Percentiles rank a stretch among this genome's conserved stretches.
Conservation (phyloP, 31 red algal species). For the Pterothamnion heteromorphum region DNA sequence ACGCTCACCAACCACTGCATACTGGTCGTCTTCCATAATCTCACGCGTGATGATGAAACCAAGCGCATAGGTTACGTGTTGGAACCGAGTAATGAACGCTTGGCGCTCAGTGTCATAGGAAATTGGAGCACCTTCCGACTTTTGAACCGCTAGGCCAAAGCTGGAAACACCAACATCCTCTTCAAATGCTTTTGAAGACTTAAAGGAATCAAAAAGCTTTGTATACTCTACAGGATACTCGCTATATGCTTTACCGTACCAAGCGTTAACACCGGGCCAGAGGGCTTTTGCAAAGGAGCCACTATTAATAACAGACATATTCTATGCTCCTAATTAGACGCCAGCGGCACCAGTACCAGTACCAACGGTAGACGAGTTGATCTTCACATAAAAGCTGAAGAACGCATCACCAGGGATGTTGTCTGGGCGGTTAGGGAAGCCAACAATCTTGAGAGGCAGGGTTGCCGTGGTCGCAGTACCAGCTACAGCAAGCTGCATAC, state of each 20-base stretch:
- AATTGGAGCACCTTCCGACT: not conserved
- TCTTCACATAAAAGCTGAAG: not conserved
- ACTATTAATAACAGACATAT: not conserved
- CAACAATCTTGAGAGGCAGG: not conserved
- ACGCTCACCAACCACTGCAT: not conserved
- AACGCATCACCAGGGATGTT: not conserved
- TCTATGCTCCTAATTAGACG: not conserved
- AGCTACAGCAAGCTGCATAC: not conserved
- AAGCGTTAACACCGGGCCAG: not conserved
- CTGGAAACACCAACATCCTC: not conserved
- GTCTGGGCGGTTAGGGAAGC: not conserved
- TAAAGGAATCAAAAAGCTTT: not conserved
- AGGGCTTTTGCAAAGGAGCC: not conserved
- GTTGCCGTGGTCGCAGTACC: not conserved
- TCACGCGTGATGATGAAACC: not conserved
- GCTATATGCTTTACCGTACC: not conserved
- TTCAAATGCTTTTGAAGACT: not conserved
- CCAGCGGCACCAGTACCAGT: not conserved
- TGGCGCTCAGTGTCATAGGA: not conserved
- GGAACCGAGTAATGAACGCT: not conserved
- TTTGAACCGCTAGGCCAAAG: not conserved
- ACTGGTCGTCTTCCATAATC: not conserved
- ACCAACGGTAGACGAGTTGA: not conserved
- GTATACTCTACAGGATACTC: not conserved
- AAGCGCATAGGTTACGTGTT: not conserved